Base-by-base conservation (phyloP, 768 basidiomycete species). In the Sarcodon sp. region DNA sequence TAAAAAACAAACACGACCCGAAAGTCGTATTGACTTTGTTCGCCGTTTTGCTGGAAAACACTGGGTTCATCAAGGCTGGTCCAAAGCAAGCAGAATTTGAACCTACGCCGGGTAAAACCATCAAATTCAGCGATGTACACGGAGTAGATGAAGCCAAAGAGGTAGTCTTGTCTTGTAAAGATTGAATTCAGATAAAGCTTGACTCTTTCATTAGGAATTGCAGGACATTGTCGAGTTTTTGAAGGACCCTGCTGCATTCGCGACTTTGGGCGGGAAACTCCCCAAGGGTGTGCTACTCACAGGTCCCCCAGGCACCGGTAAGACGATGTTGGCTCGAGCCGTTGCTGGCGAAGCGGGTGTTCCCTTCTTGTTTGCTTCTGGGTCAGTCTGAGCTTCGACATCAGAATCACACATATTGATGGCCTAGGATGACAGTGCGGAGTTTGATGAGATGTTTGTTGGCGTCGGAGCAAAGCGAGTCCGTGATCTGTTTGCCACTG, bases 361-460 rank as follows among this genome's bases (percentile, higher is more conserved):
- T 37, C 91, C 92, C 0, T 99, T 99, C 72, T 82, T 97, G 64
- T 96, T 93, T 59, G 91, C 94, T 34, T 90, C 88, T 33, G 96
- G 94, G 80, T 82, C 58, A 56, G 73, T 56, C 39, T 13, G 13
- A 38, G 13, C 4, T 27, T 4, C 15, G 39, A 27, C 39, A 27
- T 7, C 39, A 13, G 39, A 13, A 27, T 41, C 39, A 27, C 39
- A 27, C 21, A 3, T 27, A 27, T 27, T 41, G 15, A 41, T 13
- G 8, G 13, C 36, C 21, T 37, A 48, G 46, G 33, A 27, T 43
- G 12, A 12, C 47, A 86, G 83, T 9, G 89, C 89, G 45, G 92
- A 96, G 58, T 98, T 98, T 54, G 94, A 98, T 61, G 94, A 98
- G 64, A 93, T 98, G 82, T 94, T 92, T 60, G 92, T 94, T 43